Evolutionary conservation across 805 yeast species (phyloP).

Genomic region (Zygosaccharomyces bailii): DNA sequence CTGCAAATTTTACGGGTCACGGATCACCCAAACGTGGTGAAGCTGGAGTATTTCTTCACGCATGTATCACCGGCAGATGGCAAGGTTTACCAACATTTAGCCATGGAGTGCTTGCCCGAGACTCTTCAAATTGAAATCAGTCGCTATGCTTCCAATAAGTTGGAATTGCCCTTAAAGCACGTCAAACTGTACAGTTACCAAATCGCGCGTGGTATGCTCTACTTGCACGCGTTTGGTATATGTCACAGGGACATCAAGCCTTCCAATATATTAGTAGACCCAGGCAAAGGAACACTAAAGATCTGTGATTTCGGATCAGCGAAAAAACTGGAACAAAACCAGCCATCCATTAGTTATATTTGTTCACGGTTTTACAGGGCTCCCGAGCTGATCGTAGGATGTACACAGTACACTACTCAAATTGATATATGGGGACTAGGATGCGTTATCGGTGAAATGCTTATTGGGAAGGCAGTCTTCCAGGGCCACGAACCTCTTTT

Average conservation of each 20-base stretch:
- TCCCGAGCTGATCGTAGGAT: slow-evolving; percentile 92
- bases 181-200: slow-evolving; percentile 76
- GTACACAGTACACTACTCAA: slow-evolving; percentile 79
- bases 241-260: slow-evolving; percentile 86
- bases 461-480: slow-evolving; percentile 88
- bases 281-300: slow-evolving; percentile 59
- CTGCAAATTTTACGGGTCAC: slow-evolving; percentile 71
- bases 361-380: slow-evolving; percentile 91
- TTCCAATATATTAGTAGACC: slow-evolving; percentile 74
- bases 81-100: slow-evolving; percentile 71
- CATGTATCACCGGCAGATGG: slow-evolving; percentile 60
- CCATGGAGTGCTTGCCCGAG: slow-evolving; percentile 85
- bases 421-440: slow-evolving; percentile 98
- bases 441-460: slow-evolving; percentile 93
- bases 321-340: slow-evolving; percentile 69
- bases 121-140: slow-evolving; percentile 74
- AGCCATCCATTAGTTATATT: slow-evolving; percentile 90
- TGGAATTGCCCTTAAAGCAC: slow-evolving; percentile 66
- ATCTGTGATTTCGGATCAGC: slow-evolving; percentile 88
- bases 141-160: slow-evolving; percentile 56
- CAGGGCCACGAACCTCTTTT: slow-evolving; percentile 88
- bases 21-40: slow-evolving; percentile 75
- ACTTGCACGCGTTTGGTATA: slow-evolving; percentile 73
- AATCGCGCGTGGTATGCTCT: slow-evolving; percentile 78
- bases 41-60: slow-evolving; percentile 66